Percentiles rank a stretch among this genome's conserved stretches.
Evolutionary conservation across 1,284 basidiomycete species (phyloP).

Genomic region (Ceraceosorus guamensis): DNA sequence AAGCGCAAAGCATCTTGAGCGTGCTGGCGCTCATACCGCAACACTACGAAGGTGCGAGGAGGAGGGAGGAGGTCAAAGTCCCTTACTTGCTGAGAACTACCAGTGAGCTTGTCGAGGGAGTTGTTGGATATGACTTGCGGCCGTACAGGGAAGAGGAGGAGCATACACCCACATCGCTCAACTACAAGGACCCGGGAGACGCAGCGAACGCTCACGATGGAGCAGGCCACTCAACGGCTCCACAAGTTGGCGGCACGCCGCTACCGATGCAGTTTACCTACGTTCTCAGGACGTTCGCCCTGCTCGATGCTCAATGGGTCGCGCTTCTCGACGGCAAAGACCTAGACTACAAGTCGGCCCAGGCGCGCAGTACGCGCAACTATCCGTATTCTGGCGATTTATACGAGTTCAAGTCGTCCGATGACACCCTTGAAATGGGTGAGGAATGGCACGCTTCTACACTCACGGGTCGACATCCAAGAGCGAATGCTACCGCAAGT

Average conservation of each 20-base stretch:
- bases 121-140: not conserved
- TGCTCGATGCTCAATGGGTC: not conserved
- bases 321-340: not conserved
- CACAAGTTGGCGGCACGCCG: too few relatives aligned
- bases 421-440: not conserved
- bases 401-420: not conserved
- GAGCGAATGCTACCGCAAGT: too few relatives aligned
- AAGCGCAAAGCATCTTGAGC: not conserved
- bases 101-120: not conserved
- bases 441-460: not conserved
- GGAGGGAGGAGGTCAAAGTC: not conserved
- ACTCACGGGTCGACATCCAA: too few relatives aligned
- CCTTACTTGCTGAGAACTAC: not conserved
- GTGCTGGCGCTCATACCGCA: not conserved
- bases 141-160: not conserved
- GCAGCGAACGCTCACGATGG: too few relatives aligned
- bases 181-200: not conserved
- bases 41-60: not conserved
- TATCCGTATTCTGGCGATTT: not conserved
- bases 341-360: not conserved
- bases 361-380: not conserved
- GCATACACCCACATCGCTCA: not conserved
- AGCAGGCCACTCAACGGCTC: too few relatives aligned
- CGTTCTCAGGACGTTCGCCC: not conserved
- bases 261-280: too few relatives aligned